Evolutionary conservation across 768 basidiomycete genomes (phyloP).

Genomic region (Lactifluus echinatus): DNA sequence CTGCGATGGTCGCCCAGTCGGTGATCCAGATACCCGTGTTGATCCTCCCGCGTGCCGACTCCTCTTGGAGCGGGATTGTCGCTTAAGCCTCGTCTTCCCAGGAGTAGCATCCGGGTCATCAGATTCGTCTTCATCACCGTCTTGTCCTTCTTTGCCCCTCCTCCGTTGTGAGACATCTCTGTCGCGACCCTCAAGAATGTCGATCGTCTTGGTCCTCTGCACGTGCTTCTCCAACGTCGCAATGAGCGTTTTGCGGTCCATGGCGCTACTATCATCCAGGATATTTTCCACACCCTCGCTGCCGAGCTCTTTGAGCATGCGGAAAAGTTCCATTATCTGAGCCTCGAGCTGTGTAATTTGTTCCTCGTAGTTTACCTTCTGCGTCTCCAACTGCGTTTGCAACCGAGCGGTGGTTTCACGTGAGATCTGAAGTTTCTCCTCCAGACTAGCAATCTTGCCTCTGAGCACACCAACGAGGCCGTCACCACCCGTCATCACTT

Average conservation of each 20-base stretch:
- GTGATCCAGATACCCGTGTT: slow-evolving; percentile 33
- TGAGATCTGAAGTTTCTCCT: slow-evolving; percentile 71
- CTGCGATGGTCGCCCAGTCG: slow-evolving; percentile 59
- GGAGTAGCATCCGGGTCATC: slow-evolving; percentile 52
- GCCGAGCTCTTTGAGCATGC: slow-evolving; percentile 84
- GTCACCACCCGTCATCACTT: slow-evolving; percentile 70
- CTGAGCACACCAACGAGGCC: slow-evolving; percentile 83
- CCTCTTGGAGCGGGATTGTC: slow-evolving; percentile 28
- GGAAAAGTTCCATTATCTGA: slow-evolving; percentile 89
- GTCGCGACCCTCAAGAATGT: slow-evolving; percentile 71
- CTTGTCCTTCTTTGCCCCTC: slow-evolving; percentile 28
- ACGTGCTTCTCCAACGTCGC: slow-evolving; percentile 73
- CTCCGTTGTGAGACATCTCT: slow-evolving; percentile 24
- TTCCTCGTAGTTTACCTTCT: slow-evolving; percentile 76
- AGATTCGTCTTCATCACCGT: slow-evolving; percentile 34
- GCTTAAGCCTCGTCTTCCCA: slow-evolving; percentile 41
- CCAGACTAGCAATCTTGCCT: slow-evolving; percentile 53
- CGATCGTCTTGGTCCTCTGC: slow-evolving; percentile 76
- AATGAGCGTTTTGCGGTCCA: slow-evolving; percentile 79
- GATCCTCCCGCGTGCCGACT: slow-evolving; percentile 26
- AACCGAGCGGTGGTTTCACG: slow-evolving; percentile 70
- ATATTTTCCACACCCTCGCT: slow-evolving; percentile 62
- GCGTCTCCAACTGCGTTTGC: slow-evolving; percentile 67
- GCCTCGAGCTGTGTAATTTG: slow-evolving; percentile 81
- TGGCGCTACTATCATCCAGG: slow-evolving; percentile 45